These are phyloP conservation scores for Brassica juncea DNA, from an alignment of 345 rosid genomes.

Conservation along the genomic window DNA sequence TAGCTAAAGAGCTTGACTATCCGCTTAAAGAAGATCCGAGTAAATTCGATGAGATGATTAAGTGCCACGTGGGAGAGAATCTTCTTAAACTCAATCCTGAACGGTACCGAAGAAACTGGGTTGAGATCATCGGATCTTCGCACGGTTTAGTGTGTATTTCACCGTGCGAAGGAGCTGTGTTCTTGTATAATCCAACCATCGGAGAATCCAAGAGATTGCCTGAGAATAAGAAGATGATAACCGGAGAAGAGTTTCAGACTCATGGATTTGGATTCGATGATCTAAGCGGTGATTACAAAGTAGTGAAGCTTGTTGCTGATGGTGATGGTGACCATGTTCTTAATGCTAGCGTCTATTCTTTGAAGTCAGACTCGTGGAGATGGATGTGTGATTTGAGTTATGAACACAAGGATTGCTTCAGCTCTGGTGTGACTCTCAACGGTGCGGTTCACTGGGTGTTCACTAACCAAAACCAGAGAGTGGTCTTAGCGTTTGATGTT, in stretches of 20 bases:
- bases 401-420: constrained; percentile 28
- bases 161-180: constrained; percentile 33
- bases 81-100: constrained; percentile 20
- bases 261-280: constrained; percentile 17
- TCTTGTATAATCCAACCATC: constrained; percentile 51
- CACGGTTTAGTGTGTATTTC: constrained; percentile 52
- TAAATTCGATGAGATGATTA: constrained; percentile 28
- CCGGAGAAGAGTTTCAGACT: constrained; percentile 13
- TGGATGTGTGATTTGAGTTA: constrained; percentile 24
- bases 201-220: constrained; percentile 48
- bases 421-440: constrained; percentile 38
- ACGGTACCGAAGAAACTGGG: constrained; percentile 31
- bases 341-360: constrained; percentile 41
- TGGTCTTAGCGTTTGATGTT: constrained; percentile 41
- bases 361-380: constrained; percentile 43
- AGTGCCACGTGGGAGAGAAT: constrained; percentile 24
- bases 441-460: constrained; percentile 48
- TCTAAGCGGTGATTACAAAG: too few species aligned
- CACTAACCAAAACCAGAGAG: neutral
- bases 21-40: constrained; percentile 36
- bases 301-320: too few species aligned
- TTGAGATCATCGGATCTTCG: constrained; percentile 50
- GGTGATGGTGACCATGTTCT: neutral
- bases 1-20: constrained; percentile 26
- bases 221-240: neutral